Evolutionary conservation across 139 green algal genomes (phyloP), one percentile per base, ranked within the genome.

Genomic region (Chloropicon primus): DNA sequence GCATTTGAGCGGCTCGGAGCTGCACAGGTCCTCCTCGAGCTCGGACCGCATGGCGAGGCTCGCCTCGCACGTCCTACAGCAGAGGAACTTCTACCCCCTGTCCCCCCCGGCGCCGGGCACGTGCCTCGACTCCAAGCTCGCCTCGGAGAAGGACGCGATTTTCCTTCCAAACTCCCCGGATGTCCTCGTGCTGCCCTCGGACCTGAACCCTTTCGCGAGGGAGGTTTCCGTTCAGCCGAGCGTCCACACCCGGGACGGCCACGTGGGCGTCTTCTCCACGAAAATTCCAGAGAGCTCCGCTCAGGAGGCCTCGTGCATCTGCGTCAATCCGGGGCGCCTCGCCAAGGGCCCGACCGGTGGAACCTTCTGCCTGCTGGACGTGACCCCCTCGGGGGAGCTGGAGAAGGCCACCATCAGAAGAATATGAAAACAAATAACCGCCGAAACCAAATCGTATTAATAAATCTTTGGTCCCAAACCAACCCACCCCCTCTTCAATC

Each of bases 101-200:
- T 97, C 89, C 82, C 94, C 94, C 21, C 81, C 92, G 0, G 76
- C 87, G 0, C 72, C 77, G 2, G 90, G 89, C 26, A 74, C 85
- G 1, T 87, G 84, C 74, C 80, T 98, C 26, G 94, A 98, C 87
- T 81, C 85, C 23, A 81, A 82, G 22, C 76, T 85, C n/a, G 84
- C 81, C 25, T 17, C 17, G 10, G 41, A 62, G 41, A 62, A 62
- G 41, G 53, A 2, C 22, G 27, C 75, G 0, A 83, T 97, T 54
- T 77, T 82, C 41, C 78, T 98, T 27, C 81, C 87, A 0, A 27
- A 53, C 72, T 77, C 71, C 0, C 95, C 93, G 1, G 83, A 98
- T 85, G 72, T 98, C n/a, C 84, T 98, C 72, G 26, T 98, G 3
- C 78, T 96, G 74, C 91, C 94, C 0, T 98, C 93, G 22, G 92